Conservation (phyloP, 2,329 filamentous ascomycete genomes). For the Cladophialophora bantiana region DNA sequence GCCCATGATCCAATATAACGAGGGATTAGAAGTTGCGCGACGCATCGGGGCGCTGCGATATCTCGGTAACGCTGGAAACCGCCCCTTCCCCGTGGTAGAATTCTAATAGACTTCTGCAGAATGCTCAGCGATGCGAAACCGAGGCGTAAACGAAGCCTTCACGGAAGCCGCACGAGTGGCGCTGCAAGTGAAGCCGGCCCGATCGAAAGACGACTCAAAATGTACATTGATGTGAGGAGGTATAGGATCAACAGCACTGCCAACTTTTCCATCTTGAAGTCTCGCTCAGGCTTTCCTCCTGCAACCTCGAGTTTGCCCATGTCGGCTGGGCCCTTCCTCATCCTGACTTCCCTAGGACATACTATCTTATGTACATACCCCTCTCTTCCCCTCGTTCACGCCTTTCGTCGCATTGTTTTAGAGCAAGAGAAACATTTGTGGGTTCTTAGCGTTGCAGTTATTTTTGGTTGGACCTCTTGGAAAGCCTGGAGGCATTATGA, state of each 20-base stretch:
- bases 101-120: slow-evolving; percentile 59
- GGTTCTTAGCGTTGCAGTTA: slow-evolving; percentile 24
- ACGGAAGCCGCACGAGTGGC: slow-evolving; percentile 96
- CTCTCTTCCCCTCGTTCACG: slow-evolving; percentile 11
- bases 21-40: slow-evolving; percentile 88
- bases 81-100: not conserved
- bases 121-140: slow-evolving; percentile 97
- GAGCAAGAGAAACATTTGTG: slow-evolving; percentile 7
- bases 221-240: slow-evolving; percentile 40
- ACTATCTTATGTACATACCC: slow-evolving; percentile 24
- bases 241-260: not conserved
- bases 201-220: slow-evolving; percentile 45
- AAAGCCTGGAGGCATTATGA: slow-evolving; percentile 23
- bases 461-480: slow-evolving; percentile 17
- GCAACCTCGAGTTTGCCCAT: not conserved
- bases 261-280: not conserved
- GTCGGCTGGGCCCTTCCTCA: not conserved
- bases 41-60: slow-evolving; percentile 93
- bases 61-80: slow-evolving; percentile 62
- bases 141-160: slow-evolving; percentile 97
- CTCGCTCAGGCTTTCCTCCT: not conserved
- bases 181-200: slow-evolving; percentile 60
- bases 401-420: not conserved
- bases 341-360: not conserved
- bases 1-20: slow-evolving; percentile 79